These are phyloP conservation scores for Candida germanica DNA, from an alignment of 805 yeast genomes.

Conservation along the genomic window DNA sequence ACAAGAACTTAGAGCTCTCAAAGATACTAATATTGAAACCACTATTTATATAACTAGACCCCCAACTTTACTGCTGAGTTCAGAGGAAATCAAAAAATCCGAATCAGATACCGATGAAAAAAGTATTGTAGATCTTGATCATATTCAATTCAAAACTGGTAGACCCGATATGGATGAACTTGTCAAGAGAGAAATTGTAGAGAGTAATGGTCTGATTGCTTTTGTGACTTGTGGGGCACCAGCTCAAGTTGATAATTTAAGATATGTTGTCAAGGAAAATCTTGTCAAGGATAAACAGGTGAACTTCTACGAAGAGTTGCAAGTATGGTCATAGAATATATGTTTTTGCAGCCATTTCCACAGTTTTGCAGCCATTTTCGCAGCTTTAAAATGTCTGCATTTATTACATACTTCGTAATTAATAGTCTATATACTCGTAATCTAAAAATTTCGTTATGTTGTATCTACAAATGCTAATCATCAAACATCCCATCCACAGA, in stretches of 20 bases:
- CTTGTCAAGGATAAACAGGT: slow-evolving; percentile 46
- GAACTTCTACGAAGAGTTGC: slow-evolving; percentile 73
- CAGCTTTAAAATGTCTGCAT: neutral
- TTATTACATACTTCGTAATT: no score
- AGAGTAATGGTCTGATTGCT: slow-evolving; percentile 44
- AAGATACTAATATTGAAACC: slow-evolving; percentile 22
- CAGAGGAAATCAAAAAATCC: slow-evolving; percentile 8
- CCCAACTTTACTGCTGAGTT: neutral
- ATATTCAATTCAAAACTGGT: slow-evolving; percentile 40
- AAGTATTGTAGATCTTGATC: slow-evolving; percentile 18
- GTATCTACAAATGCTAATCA: neutral
- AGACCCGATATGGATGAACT: slow-evolving; percentile 47
- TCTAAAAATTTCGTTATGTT: neutral
- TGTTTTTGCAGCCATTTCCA: neutral
- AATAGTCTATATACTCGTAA: neutral
- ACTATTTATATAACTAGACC: slow-evolving; percentile 29
- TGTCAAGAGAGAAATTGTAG: slow-evolving; percentile 33
- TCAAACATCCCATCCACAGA: slow-evolving; percentile 53
- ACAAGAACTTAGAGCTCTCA: slow-evolving; percentile 33
- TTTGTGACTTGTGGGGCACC: slow-evolving; percentile 66
- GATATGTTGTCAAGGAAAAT: slow-evolving; percentile 45
- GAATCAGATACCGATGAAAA: slow-evolving; percentile 8
- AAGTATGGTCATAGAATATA: slow-evolving; percentile 52
- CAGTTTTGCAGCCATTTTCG: no score
- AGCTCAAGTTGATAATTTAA: slow-evolving; percentile 51